Evolutionary conservation across 2,329 filamentous ascomycete genomes (phyloP).

Genomic region (Albophoma yamanashiensis): DNA sequence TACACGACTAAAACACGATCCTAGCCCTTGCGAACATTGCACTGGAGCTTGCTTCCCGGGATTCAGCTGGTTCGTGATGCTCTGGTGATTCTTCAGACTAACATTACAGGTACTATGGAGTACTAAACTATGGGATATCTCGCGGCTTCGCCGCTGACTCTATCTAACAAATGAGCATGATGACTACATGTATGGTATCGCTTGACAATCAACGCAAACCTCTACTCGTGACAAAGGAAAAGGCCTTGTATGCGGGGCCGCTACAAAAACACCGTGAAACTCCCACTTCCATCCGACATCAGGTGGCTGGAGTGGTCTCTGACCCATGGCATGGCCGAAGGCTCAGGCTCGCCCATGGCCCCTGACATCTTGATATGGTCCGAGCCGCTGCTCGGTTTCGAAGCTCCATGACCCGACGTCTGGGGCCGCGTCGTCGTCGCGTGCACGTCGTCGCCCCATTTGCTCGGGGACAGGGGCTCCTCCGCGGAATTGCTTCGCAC

Average conservation of each 20-base stretch:
- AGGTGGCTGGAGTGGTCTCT: slow-evolving; percentile 9
- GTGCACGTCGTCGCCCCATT: slow-evolving; percentile 3
- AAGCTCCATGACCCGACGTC: slow-evolving; percentile 2
- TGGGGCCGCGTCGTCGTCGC: slow-evolving; percentile 3
- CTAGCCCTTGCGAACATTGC: no score
- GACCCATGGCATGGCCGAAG: slow-evolving; percentile 1
- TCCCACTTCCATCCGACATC: slow-evolving; percentile 14
- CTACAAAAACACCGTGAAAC: slow-evolving; percentile 15
- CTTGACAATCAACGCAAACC: neutral
- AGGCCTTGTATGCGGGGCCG: neutral
- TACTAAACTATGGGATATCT: neutral
- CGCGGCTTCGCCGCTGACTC: neutral
- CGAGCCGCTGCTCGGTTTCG: slow-evolving; percentile 2
- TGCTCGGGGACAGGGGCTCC: slow-evolving; percentile 5
- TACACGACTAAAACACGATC: no score
- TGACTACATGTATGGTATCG: neutral
- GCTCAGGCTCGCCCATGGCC: slow-evolving; percentile 1
- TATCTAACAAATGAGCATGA: neutral
- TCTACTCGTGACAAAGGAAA: neutral
- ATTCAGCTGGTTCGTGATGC: no score
- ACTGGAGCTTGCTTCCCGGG: no score
- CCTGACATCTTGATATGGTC: slow-evolving; percentile 7
- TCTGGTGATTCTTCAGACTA: no score
- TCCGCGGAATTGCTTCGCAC: slow-evolving; percentile 4
- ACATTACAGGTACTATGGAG: neutral